Evolutionary conservation across 78 protist genomes (phyloP).

Genomic region (Corallochytrium limacisporum): DNA sequence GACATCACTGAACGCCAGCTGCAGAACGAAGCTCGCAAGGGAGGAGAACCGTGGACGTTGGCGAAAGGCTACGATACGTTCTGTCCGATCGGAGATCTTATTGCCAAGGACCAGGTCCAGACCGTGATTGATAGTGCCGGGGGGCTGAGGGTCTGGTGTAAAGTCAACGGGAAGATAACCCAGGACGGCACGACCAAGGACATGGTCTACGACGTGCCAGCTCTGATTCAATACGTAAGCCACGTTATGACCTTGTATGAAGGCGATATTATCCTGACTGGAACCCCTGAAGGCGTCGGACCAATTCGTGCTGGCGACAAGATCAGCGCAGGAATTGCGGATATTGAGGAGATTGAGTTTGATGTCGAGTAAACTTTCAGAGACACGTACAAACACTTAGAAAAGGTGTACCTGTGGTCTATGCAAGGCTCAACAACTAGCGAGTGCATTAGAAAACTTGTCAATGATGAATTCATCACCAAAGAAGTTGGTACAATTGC

Average conservation of each 20-base stretch:
- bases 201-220: slow-evolving; percentile 20
- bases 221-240: not conserved
- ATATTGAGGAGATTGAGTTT: no score
- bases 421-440: no score
- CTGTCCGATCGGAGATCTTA: slow-evolving; percentile 5
- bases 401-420: no score
- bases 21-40: slow-evolving; percentile 21
- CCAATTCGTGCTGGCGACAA: slow-evolving; percentile 22
- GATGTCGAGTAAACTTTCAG: no score
- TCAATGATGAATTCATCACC: no score
- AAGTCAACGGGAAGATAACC: slow-evolving; percentile 3
- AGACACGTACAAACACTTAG: no score
- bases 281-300: slow-evolving; percentile 49
- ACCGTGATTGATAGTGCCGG: no score
- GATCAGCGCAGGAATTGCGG: no score
- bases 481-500: no score
- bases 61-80: slow-evolving; percentile 45
- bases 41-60: slow-evolving; percentile 41
- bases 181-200: slow-evolving; percentile 23
- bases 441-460: no score
- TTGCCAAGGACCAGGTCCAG: not conserved
- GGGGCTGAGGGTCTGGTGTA: slow-evolving; percentile 9
- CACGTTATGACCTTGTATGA: slow-evolving; percentile 16
- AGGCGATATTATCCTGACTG: slow-evolving; percentile 27
- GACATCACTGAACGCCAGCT: slow-evolving; percentile 27